Conservation (phyloP, 306 rosid genomes). For the Echinosophora koreensis region DNA sequence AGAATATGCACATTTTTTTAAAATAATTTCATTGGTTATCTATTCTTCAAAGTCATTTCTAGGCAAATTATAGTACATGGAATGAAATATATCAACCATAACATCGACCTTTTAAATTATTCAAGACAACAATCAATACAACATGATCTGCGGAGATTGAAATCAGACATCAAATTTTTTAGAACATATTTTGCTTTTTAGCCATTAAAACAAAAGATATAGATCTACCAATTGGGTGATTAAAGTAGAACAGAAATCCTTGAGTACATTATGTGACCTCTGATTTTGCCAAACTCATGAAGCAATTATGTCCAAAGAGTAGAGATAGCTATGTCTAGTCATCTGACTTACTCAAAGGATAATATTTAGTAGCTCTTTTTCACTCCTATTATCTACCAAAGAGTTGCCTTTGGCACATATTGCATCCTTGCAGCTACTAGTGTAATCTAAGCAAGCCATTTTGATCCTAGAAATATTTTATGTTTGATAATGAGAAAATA, state of each 20-base stretch:
- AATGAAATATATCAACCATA: constrained; percentile 9
- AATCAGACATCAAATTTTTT: constrained; percentile 22
- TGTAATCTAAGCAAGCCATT: constrained; percentile 30
- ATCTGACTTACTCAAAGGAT: constrained; percentile 6
- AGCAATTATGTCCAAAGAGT: background rate
- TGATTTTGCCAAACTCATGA: background rate
- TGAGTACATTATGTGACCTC: background rate
- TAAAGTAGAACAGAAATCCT: background rate
- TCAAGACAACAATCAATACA: constrained; percentile 11
- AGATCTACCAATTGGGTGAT: background rate
- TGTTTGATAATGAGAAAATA: background rate
- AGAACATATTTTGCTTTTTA: background rate
- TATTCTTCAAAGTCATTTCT: background rate
- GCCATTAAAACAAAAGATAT: background rate
- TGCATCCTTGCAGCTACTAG: background rate
- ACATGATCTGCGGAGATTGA: background rate
- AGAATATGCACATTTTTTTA: background rate
- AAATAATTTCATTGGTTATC: constrained; percentile 10
- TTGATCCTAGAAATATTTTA: background rate
- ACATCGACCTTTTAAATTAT: background rate
- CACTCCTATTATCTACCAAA: background rate
- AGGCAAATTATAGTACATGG: constrained; percentile 8
- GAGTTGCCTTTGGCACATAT: background rate
- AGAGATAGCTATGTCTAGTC: background rate
- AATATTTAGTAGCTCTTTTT: background rate